Percentiles rank a stretch among this genome's conserved stretches.
Evolutionary conservation across 2,329 filamentous ascomycete genomes (phyloP).

Genomic region (Pseudodiploospora longispora): DNA sequence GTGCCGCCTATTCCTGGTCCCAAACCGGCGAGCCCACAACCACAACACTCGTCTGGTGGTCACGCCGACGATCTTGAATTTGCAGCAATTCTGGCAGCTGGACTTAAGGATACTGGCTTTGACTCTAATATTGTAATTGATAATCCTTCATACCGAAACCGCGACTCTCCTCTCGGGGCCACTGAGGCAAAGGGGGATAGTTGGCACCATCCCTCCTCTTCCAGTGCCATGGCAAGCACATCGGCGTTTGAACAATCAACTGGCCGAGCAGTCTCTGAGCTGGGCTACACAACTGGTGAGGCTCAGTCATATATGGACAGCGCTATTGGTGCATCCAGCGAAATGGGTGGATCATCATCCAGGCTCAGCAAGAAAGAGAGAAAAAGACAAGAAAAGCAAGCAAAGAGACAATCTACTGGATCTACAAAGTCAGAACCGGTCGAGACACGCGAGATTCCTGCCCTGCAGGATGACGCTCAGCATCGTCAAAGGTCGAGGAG

Average conservation of each 20-base stretch:
- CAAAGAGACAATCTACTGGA: slow-evolving; percentile 26
- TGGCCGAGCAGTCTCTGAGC: slow-evolving; percentile 17
- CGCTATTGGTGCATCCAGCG: slow-evolving; percentile 15
- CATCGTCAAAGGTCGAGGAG: no score
- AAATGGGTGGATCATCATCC: slow-evolving; percentile 15
- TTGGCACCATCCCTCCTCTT: slow-evolving; percentile 42
- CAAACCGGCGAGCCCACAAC: slow-evolving; percentile 42
- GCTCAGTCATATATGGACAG: slow-evolving; percentile 32
- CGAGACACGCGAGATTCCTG: not conserved
- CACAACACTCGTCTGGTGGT: slow-evolving; percentile 51
- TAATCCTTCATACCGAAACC: slow-evolving; percentile 53
- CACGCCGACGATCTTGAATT: slow-evolving; percentile 64
- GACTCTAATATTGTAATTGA: slow-evolving; percentile 63
- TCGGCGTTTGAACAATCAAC: no score
- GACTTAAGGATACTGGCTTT: slow-evolving; percentile 61
- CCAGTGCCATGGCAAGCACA: slow-evolving; percentile 7
- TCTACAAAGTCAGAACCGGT: slow-evolving; percentile 3
- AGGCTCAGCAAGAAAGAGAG: slow-evolving; percentile 41
- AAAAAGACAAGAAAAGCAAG: slow-evolving; percentile 38
- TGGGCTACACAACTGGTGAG: slow-evolving; percentile 42
- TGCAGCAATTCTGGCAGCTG: slow-evolving; percentile 60
- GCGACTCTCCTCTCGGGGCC: slow-evolving; percentile 55
- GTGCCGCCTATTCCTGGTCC: slow-evolving; percentile 47
- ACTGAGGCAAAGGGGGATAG: slow-evolving; percentile 34
- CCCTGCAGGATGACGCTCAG: no score